A percentile compares a stretch with the other conserved stretches of the same genome.
These are phyloP conservation scores for Schrenkiella parvula DNA, from an alignment of 345 rosid species.

Conservation along the genomic window DNA sequence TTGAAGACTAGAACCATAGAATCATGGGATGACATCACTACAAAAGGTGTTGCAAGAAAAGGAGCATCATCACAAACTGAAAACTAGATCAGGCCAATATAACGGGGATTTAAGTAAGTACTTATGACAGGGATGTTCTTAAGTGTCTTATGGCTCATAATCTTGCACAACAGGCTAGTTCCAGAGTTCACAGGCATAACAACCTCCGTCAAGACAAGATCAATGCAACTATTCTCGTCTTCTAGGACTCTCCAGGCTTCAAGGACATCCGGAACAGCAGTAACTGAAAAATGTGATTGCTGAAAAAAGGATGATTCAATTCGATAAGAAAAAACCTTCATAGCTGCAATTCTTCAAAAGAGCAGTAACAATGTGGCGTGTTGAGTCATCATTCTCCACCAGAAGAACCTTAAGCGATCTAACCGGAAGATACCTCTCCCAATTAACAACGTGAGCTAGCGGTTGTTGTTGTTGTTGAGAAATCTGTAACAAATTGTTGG, in stretches of 20 bases:
- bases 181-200: conserved; percentile 73
- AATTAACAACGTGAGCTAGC: conserved; percentile 36
- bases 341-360: conserved; percentile 78
- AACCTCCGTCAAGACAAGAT: conserved; percentile 74
- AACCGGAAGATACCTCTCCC: conserved; percentile 80
- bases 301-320: neutral
- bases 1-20: conserved; percentile 76
- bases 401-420: conserved; percentile 75
- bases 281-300: conserved; percentile 37
- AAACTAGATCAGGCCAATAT: neutral
- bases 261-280: conserved; percentile 54
- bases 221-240: conserved; percentile 55
- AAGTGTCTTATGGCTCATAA: conserved; percentile 59
- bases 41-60: conserved; percentile 29
- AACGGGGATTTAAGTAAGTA: conserved; percentile 24
- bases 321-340: conserved; percentile 47
- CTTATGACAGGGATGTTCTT: conserved; percentile 76
- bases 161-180: conserved; percentile 64
- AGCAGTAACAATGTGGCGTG: conserved; percentile 71
- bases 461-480: conserved; percentile 45
- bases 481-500: conserved; percentile 34
- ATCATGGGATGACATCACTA: conserved; percentile 88
- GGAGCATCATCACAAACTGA: conserved; percentile 10
- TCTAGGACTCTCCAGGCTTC: conserved; percentile 72
- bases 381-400: conserved; percentile 74